Percentiles rank a stretch among this genome's conserved stretches.
Conservation (phyloP, 2,329 filamentous ascomycete genomes). For the Pezicula rhizophila region DNA sequence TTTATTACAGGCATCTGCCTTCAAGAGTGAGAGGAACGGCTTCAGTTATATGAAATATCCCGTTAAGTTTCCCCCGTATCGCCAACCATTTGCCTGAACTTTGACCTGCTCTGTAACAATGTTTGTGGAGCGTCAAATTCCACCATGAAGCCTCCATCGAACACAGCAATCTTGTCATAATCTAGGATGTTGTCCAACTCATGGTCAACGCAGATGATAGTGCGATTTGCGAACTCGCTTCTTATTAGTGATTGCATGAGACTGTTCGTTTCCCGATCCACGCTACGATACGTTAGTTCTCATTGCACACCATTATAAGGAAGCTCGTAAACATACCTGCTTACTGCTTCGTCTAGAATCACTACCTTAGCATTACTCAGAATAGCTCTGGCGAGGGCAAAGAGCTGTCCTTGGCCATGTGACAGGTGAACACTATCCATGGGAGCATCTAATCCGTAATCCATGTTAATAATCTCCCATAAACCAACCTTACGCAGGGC, state of each 20-base stretch:
- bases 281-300: slow-evolving; percentile 26
- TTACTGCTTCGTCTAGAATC: slow-evolving; percentile 24
- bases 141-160: slow-evolving; percentile 54
- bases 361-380: slow-evolving; percentile 28
- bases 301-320: not conserved
- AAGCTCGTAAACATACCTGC: not conserved
- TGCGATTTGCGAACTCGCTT: slow-evolving; percentile 45
- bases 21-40: too few species aligned
- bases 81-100: too few species aligned
- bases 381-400: slow-evolving; percentile 39
- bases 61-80: too few species aligned
- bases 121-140: slow-evolving; percentile 52
- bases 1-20: too few species aligned
- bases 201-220: slow-evolving; percentile 37
- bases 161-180: slow-evolving; percentile 42
- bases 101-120: not conserved
- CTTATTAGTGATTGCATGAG: slow-evolving; percentile 49
- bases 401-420: slow-evolving; percentile 51
- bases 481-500: slow-evolving; percentile 69
- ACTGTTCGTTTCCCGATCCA: slow-evolving; percentile 50
- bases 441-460: not conserved
- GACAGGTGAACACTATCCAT: slow-evolving; percentile 59
- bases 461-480: not conserved
- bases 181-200: slow-evolving; percentile 37
- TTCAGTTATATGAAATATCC: too few species aligned